Percentiles rank a stretch among this genome's conserved stretches.
phyloP scores from a whole-genome alignment of 1,284 basidiomycete genomes.

The Pascua sp. region DNA sequence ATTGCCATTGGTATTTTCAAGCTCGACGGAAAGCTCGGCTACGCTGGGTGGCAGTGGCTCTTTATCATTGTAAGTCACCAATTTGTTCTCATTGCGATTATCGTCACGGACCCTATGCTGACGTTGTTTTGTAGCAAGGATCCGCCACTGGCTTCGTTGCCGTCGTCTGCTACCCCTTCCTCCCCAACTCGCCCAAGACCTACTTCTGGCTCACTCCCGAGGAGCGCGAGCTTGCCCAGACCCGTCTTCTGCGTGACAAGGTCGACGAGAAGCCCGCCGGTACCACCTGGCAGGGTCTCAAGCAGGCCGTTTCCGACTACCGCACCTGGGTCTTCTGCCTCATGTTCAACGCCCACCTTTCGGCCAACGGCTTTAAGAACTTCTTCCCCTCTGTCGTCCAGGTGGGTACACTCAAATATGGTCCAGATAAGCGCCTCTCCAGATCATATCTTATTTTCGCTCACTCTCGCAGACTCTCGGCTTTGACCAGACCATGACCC shows the following conservation, averaged over 20 bases:
- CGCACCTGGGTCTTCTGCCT: slow-evolving; percentile 32
- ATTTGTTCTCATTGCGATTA: not conserved
- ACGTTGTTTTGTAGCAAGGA: slow-evolving; percentile 6
- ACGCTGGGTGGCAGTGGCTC: slow-evolving; percentile 27
- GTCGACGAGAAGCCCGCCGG: slow-evolving; percentile 28
- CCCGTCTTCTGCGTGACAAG: slow-evolving; percentile 24
- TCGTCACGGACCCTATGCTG: not conserved
- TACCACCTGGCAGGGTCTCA: slow-evolving; percentile 29
- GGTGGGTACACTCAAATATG: not conserved
- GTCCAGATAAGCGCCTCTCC: too few species aligned
- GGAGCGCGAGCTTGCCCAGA: slow-evolving; percentile 17
- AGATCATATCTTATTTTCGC: slow-evolving; percentile 14
- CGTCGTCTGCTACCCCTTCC: slow-evolving; percentile 12
- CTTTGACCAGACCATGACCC: slow-evolving; percentile 37
- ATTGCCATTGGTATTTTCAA: slow-evolving; percentile 22
- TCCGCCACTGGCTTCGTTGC: slow-evolving; percentile 15
- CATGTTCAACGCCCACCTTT: slow-evolving; percentile 29
- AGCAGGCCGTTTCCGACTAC: slow-evolving; percentile 31
- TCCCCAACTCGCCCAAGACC: slow-evolving; percentile 16
- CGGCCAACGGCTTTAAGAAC: slow-evolving; percentile 33
- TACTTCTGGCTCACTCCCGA: slow-evolving; percentile 17
- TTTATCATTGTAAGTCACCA: slow-evolving; percentile 18
- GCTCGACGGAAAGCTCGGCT: slow-evolving; percentile 15
- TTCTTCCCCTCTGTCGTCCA: slow-evolving; percentile 33
- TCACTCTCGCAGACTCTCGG: slow-evolving; percentile 30